These are phyloP conservation scores for Trypanosoma conorhini DNA, from an alignment of 208 protist genomes.

Conservation along the genomic window DNA sequence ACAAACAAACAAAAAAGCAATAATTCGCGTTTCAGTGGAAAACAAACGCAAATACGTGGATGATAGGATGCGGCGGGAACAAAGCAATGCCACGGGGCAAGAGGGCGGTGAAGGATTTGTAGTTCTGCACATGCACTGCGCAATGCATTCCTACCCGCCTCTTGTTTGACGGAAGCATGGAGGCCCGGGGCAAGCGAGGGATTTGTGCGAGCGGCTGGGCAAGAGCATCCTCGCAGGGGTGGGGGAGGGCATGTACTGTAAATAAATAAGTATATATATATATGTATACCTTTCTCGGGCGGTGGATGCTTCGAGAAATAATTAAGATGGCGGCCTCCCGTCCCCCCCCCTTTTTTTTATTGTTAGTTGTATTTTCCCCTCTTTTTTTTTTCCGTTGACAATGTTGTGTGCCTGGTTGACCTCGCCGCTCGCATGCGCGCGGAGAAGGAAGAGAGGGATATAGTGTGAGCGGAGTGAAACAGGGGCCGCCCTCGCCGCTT, in stretches of 20 bases:
- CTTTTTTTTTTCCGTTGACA: neutral
- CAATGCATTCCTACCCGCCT: neutral
- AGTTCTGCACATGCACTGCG: neutral
- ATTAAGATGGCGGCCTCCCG: neutral
- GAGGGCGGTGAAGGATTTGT: neutral
- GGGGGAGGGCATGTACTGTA: neutral
- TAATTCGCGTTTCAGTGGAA: neutral
- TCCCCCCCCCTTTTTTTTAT: neutral
- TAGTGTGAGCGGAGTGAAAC: too few relatives aligned
- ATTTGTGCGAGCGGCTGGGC: too few relatives aligned
- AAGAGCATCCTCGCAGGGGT: neutral
- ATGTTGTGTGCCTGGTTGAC: neutral
- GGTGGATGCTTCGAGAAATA: too few relatives aligned
- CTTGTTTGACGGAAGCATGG: too few relatives aligned
- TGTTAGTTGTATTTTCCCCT: constrained; percentile 1
- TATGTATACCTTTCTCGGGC: neutral
- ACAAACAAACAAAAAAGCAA: neutral
- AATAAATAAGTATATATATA: neutral
- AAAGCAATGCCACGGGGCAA: neutral
- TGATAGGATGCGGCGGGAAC: neutral
- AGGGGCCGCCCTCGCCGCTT: too few relatives aligned
- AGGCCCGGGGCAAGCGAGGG: neutral
- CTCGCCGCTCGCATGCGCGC: neutral
- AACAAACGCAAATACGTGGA: neutral
- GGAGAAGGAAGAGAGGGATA: neutral